Conservation (phyloP, 2,329 filamentous ascomycete species). For the Pseudohalonectria lignicola region DNA sequence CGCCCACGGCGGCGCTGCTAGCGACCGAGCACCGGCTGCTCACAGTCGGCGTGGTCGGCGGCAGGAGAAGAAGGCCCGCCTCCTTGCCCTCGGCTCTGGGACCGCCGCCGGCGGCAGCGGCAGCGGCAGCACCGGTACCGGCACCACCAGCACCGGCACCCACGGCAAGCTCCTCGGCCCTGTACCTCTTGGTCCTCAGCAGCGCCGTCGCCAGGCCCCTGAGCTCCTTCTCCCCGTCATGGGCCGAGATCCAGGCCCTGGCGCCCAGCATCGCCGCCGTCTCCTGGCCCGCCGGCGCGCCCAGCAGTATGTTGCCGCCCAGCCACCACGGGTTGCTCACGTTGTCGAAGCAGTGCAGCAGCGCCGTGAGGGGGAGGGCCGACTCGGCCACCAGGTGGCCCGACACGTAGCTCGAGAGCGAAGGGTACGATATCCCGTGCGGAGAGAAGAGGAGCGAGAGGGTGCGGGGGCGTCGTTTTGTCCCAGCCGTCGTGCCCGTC, state of each 20-base stretch:
- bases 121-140: neutral
- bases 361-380: slow-evolving; percentile 49
- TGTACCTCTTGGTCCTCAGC: slow-evolving; percentile 34
- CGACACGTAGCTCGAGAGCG: slow-evolving; percentile 43
- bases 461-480: no score
- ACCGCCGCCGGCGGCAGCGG: neutral
- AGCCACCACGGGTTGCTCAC: slow-evolving; percentile 51
- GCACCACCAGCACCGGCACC: neutral
- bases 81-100: no score
- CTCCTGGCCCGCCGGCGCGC: slow-evolving; percentile 43
- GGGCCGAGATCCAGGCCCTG: slow-evolving; percentile 48
- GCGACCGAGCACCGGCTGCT: neutral
- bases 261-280: slow-evolving; percentile 43
- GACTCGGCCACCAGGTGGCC: slow-evolving; percentile 43
- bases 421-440: slow-evolving; percentile 45
- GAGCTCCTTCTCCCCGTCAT: slow-evolving; percentile 48
- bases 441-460: slow-evolving; percentile 55
- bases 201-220: slow-evolving; percentile 38
- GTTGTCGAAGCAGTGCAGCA: slow-evolving; percentile 53
- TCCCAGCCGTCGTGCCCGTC: slow-evolving; percentile 5
- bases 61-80: no score
- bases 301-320: slow-evolving; percentile 46
- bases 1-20: neutral
- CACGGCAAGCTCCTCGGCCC: slow-evolving; percentile 28
- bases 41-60: no score